Evolutionary conservation across 352 stramenopile species (phyloP).

Genomic region (Phytophthora ohioensis): DNA sequence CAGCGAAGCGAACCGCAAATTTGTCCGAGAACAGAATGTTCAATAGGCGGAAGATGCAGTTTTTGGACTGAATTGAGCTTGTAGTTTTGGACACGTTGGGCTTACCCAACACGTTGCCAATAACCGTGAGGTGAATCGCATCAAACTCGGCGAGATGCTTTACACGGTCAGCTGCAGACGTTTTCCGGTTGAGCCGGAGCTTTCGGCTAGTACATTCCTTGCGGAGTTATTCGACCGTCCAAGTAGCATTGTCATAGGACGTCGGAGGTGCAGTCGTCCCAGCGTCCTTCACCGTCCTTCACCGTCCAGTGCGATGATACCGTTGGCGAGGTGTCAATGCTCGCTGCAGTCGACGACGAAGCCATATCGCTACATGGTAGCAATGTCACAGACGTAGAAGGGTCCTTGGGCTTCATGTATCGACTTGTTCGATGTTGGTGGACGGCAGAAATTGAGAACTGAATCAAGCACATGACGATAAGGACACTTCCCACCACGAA

Average conservation of each 20-base stretch:
- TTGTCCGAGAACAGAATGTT: conserved; percentile 17
- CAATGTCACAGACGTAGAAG: too few relatives aligned
- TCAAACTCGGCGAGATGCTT: background rate
- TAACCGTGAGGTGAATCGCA: background rate
- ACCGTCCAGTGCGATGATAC: background rate
- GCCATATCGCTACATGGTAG: too few relatives aligned
- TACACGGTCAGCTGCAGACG: background rate
- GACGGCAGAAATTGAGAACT: too few relatives aligned
- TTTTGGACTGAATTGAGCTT: conserved; percentile 2
- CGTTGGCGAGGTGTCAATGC: background rate
- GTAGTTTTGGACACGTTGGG: background rate
- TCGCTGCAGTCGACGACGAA: too few relatives aligned
- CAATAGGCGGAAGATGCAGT: conserved; percentile 11
- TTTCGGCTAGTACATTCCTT: conserved; percentile 11
- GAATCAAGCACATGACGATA: too few relatives aligned
- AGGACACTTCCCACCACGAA: too few relatives aligned
- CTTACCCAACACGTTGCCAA: background rate
- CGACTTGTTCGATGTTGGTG: too few relatives aligned
- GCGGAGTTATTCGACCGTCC: background rate
- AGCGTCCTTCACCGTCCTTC: background rate
- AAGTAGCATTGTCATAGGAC: background rate
- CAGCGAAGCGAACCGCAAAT: conserved; percentile 14
- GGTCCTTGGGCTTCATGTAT: too few relatives aligned
- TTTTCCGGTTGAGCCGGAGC: background rate
- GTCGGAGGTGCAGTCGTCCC: background rate